Base-by-base conservation (phyloP, 1,139 yeast genomes). In the Kodamaea sp. region DNA sequence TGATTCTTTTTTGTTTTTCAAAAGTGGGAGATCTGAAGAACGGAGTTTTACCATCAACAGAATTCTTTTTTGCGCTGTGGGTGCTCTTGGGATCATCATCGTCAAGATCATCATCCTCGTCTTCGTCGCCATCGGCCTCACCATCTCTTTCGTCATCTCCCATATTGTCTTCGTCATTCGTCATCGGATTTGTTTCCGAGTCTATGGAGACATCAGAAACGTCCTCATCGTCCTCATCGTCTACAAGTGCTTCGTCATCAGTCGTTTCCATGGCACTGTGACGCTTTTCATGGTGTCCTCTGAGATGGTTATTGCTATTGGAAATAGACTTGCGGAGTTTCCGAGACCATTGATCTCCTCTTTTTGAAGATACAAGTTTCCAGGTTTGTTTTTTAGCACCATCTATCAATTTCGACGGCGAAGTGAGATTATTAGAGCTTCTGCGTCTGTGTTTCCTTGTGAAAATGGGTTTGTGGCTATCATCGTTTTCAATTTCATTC, bases 401-500 rank as follows among this genome's bases (percentile, higher is more conserved):
- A 8, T 26, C 28, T 4, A 21, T 3, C 10, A 26, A 22, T 25
- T 29, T 29, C 19, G 28, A 27, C 11, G 41, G 37, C 8, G 41
- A 37, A 1, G 15, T 24, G 3, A 34, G 22, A 21, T 28, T 28
- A n/a, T 24, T 36, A 12, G 38, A 33, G 12, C 37, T 33, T 31
- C 39, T 29, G 20, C 37, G 23, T 26, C 33, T 34, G 25, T 15
- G 31, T 15, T 28, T 30, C 30, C 12, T 36, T 22, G 24, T 38
- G 29, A 10, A 34, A 20, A 70, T 70, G 2, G 72, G 71, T 15
- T 53, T 55, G 25, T 55, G 48, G 22, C 53, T 51, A 14, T 59
- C 66, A 12, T 46, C 44, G 15, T 63, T 48, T 52, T 77, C 76
- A 57, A 89, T 65, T 48, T 83, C 95, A 24, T 80, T 76, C 1